A percentile compares a stretch with the other conserved stretches of the same genome.
Evolutionary conservation across 768 basidiomycete genomes (phyloP).

Genomic region (Pulveroboletus sp.): DNA sequence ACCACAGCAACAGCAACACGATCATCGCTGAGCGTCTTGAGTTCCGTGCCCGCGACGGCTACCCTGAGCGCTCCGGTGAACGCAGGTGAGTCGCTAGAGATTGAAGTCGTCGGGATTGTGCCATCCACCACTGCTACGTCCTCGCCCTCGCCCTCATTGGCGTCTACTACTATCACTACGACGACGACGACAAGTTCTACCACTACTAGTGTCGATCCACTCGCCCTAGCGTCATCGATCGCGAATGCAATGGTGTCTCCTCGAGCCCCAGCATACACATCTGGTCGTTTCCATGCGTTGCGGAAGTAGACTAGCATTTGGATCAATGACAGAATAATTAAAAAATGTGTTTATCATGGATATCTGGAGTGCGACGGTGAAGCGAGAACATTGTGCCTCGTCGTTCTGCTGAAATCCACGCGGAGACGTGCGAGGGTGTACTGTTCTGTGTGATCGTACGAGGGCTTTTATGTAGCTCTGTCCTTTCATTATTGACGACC

Average conservation of each 20-base stretch:
- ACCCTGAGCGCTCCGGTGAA: not conserved
- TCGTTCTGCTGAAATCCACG: too few species aligned
- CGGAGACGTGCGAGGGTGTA: not conserved
- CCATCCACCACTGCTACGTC: slow-evolving; percentile 1
- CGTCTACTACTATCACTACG: not conserved
- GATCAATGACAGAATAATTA: not conserved
- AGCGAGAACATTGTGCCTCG: too few species aligned
- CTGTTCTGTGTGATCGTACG: too few species aligned
- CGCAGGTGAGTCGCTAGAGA: slow-evolving; percentile 14
- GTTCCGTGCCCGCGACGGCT: not conserved
- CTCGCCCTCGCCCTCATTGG: not conserved
- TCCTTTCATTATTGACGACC: too few species aligned
- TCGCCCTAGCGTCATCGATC: slow-evolving; percentile 19
- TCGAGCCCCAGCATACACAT: not conserved
- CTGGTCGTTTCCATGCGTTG: not conserved
- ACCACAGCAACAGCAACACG: slow-evolving; percentile 1
- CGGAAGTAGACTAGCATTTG: not conserved
- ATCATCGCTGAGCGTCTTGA: slow-evolving; percentile 2
- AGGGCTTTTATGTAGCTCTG: too few species aligned
- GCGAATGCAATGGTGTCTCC: slow-evolving; percentile 4
- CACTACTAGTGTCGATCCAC: slow-evolving; percentile 8
- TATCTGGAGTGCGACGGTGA: too few species aligned
- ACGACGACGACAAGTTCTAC: not conserved
- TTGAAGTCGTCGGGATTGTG: slow-evolving; percentile 18
- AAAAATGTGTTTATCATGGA: too few species aligned